Evolutionary conservation across 177 flowering plant species (phyloP), one percentile per base, ranked within the genome.

Genomic region (Vitis hybrid): DNA sequence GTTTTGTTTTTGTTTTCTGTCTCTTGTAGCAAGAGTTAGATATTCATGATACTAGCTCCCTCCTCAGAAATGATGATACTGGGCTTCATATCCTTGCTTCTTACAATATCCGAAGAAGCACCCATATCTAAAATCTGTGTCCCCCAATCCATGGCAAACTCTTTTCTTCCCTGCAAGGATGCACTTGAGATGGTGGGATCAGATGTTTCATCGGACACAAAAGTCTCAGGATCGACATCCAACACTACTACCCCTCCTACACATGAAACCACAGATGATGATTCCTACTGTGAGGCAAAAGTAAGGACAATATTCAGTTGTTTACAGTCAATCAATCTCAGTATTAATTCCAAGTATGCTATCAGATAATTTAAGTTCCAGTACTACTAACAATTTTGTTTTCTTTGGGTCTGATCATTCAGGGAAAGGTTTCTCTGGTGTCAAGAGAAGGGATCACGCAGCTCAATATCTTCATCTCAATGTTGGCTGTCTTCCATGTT

Each of bases 91-190:
- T 73, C 71, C 12, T 55, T 73, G 27, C 67, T 73, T 15, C 76
- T 73, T 27, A 73, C 76, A 4, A 17, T 73, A 73, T 67, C 67
- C 1, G 67, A 67, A 55, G 67, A 67, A 55, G 27, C 15, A 48
- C 76, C 76, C 49, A 62, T 73, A 67, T 73, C 76, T 40, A 73
- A 73, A 48, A 73, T 73, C 56, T 73, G 76, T 51, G 56, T 67
- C n/a, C 11, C 70, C 10, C 30, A 73, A 61, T 46, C 71, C 15
- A 18, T 67, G 30, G 76, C 71, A 21, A 62, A 56, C 71, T 62
- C 76, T 21, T 67, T 73, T 62, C 76, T 73, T 62, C 76, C 76
- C 15, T 73, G 76, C 67, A 55, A 67, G 63, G 63, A 73, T 56
- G 14, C 63, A 49, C 18, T 2, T 48, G 51, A 21, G 35, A 21